Evolutionary conservation across 352 stramenopile species (phyloP).

Genomic region (Globisporangium nagaii): DNA sequence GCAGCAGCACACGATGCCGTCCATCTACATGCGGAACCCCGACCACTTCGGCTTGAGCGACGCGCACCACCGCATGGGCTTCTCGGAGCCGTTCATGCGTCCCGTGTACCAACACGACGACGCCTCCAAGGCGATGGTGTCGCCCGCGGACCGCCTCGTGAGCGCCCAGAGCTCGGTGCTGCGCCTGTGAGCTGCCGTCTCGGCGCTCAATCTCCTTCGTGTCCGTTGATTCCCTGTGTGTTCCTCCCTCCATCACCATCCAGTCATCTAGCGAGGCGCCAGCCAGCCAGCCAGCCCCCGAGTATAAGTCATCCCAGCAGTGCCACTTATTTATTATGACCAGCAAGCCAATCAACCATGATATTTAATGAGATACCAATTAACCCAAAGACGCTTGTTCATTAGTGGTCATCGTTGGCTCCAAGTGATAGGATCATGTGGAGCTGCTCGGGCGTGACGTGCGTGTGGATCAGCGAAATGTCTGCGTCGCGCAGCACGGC

Average conservation of each 20-base stretch:
- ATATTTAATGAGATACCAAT: conserved; percentile 10
- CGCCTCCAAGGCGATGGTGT: neutral
- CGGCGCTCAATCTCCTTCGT: neutral
- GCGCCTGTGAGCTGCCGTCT: neutral
- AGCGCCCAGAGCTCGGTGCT: neutral
- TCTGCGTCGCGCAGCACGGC: conserved; percentile 55
- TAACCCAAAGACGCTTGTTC: too few species aligned
- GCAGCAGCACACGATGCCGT: conserved; percentile 1
- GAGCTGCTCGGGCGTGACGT: conserved; percentile 25
- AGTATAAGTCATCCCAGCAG: too few species aligned
- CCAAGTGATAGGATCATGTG: conserved; percentile 4
- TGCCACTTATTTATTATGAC: conserved; percentile 4
- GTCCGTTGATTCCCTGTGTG: neutral
- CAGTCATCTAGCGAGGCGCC: too few species aligned
- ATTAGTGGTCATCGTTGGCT: too few species aligned
- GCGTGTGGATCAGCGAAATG: conserved; percentile 38
- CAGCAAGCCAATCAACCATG: conserved; percentile 2
- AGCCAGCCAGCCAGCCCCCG: neutral
- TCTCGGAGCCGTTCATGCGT: conserved; percentile 2
- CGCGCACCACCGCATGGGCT: neutral
- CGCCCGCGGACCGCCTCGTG: neutral
- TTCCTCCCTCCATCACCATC: too few species aligned
- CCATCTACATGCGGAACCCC: neutral
- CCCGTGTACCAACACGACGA: neutral
- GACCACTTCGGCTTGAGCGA: neutral